These are phyloP conservation scores for Penicillium olsonii DNA, from an alignment of 2,329 filamentous ascomycete genomes.

Conservation along the genomic window DNA sequence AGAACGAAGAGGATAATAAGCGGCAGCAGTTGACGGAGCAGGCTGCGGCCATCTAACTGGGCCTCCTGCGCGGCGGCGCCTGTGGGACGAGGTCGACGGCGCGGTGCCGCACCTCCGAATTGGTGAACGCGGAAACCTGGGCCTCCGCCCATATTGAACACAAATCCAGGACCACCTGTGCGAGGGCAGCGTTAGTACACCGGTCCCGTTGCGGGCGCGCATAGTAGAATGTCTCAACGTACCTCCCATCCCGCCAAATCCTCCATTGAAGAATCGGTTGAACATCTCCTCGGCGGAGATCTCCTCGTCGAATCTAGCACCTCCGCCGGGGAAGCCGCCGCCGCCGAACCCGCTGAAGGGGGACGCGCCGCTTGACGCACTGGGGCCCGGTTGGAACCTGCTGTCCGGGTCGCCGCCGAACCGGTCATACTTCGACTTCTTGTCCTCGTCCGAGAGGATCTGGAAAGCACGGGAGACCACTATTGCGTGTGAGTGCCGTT, in stretches of 20 bases:
- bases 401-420: constrained; percentile 92
- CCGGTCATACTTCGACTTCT: constrained; percentile 83
- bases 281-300: constrained; percentile 97
- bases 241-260: constrained; percentile 51
- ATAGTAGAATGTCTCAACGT: constrained; percentile 61
- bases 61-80: constrained; percentile 56
- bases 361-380: constrained; percentile 40
- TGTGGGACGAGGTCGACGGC: constrained; percentile 70
- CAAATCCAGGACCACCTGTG: constrained; percentile 74
- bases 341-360: constrained; percentile 48
- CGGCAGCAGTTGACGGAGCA: constrained; percentile 75
- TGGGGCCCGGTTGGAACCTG: constrained; percentile 65
- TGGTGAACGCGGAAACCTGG: constrained; percentile 93
- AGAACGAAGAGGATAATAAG: constrained; percentile 87
- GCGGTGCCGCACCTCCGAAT: constrained; percentile 79
- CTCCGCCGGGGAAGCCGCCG: constrained; percentile 52
- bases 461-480: constrained; percentile 93
- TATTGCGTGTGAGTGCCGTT: constrained; percentile 26
- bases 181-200: background rate
- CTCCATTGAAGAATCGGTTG: constrained; percentile 90
- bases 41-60: constrained; percentile 54
- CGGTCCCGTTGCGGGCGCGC: background rate
- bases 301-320: constrained; percentile 75
- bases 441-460: constrained; percentile 88
- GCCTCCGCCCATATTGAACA: constrained; percentile 91